Evolutionary conservation across 2,329 filamentous ascomycete genomes (phyloP), one percentile per base, ranked within the genome.

Genomic region (Monosporascus sp.): DNA sequence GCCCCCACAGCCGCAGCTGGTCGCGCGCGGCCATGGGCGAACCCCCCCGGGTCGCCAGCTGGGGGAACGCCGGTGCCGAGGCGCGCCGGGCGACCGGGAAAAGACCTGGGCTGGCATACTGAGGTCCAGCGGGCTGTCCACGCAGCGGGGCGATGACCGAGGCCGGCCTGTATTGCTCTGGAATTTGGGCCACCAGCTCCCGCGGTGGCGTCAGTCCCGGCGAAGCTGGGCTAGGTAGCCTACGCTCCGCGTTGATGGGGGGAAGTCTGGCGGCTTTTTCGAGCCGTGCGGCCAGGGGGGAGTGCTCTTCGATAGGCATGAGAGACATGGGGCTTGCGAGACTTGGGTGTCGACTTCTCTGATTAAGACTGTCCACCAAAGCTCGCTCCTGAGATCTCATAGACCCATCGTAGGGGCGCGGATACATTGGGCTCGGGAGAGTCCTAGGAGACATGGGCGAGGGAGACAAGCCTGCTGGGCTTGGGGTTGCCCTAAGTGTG

Each of bases 1-100:
- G 64, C 1, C 72, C 73, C 70, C 72, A 76, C 5, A 67, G 68
- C 37, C 69, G 67, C 8, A 78, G 66, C 46, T 69, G 68, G 5
- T 71, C 62, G 25, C 66, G 70, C 11, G 67, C 57, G 9, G 53
- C 49, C 14, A 48, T 5, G 11, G 46, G 11, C 8, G 53, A 63
- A 60, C 52, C 58, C 35, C 46, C 62, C 58, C 37, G 62, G 52
- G 18, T 63, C 37, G 25, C n/a, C 2, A 38, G 50, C 8, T 38
- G 52, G 7, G 27, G 45, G 11, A 37, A 45, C 20, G 50, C 44
- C n/a, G 39, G 44, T 17, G 27, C 47, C 22, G 43, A 35, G 50
- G 54, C 9, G 27, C 43, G 7, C 54, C 48, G 5, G 51, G 3
- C 14, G 22, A 17, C 45, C 5, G 27, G 43, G 24, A 50, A 11